Base-by-base conservation (phyloP, 2,329 filamentous ascomycete species). In the Colletotrichum endophyticum region DNA sequence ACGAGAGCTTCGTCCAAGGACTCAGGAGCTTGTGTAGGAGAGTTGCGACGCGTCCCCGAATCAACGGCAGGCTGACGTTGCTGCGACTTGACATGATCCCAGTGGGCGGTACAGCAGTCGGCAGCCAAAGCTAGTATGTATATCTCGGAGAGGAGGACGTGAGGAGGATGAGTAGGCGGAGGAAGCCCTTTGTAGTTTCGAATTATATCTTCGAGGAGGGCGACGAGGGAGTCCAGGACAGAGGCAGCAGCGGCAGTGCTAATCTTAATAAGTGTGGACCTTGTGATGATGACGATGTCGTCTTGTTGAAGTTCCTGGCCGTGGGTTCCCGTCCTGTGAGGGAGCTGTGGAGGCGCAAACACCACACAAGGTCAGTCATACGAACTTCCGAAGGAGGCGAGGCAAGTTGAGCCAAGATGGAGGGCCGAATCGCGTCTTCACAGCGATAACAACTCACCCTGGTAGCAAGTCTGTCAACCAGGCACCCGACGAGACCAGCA, bases 31-130 rank as follows among this genome's bases (percentile, higher is more conserved):
- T 75, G 70, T 69, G 64, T 27, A 15, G 76, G 78, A 32, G 63
- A 36, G 28, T 75, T 77, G 25, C 67, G 79, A 78, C 36, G 79
- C 81, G 77, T 53, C 73, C 73, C 76, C 32, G 73, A 70, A 11
- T 75, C 66, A 30, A 73, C 72, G 19, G 62, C 39, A n/a, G 27
- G 39, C 13, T 71, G 75, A 19, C 71, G 70, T n/a, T 61, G 39
- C 6, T 80, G 78, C 36, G 75, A 80, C 72, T 86, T 84, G 59
- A 89, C 81, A 53, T 85, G 84, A 32, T 88, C 84, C 92, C 92
- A 94, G 81, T 92, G 89, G 70, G 89, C 89, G 67, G 89, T 88
- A 79, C 92, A 94, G 81, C 92, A 94, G 80, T 94, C 92, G 81
- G 92, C 91, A 44, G 92, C 87, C 57, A 94, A 85, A 64, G 90